These are phyloP conservation scores for Chiua virens DNA, from an alignment of 768 basidiomycete species.

Conservation along the genomic window DNA sequence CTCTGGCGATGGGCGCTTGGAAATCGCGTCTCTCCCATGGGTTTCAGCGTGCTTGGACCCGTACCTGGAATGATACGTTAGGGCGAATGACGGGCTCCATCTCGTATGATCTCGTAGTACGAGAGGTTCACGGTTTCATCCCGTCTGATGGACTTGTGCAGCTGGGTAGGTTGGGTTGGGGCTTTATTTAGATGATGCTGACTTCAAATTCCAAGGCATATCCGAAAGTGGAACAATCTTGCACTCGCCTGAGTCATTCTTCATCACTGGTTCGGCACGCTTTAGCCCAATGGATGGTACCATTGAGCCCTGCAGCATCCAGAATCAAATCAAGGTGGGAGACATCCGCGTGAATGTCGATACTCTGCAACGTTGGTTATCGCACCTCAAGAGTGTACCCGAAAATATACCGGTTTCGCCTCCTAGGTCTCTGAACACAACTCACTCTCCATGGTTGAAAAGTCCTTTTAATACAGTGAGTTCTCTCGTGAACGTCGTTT, in stretches of 20 bases:
- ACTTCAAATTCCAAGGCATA: constrained; percentile 10
- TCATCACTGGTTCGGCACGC: constrained; percentile 46
- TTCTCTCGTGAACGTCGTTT: background rate
- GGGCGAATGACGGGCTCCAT: constrained; percentile 61
- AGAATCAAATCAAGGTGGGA: constrained; percentile 44
- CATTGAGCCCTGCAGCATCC: constrained; percentile 54
- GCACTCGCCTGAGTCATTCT: constrained; percentile 44
- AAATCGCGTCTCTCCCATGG: constrained; percentile 59
- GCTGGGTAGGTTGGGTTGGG: constrained; percentile 28
- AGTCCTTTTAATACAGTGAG: constrained; percentile 27
- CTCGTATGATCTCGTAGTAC: constrained; percentile 49
- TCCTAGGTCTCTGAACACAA: constrained; percentile 1
- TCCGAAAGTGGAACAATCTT: constrained; percentile 40
- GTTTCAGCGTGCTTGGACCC: constrained; percentile 62
- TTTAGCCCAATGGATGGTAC: constrained; percentile 60
- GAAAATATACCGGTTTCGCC: constrained; percentile 1
- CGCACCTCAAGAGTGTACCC: constrained; percentile 7
- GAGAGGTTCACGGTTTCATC: constrained; percentile 45
- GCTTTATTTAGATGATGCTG: background rate
- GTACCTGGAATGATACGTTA: constrained; percentile 70
- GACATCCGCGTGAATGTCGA: constrained; percentile 50
- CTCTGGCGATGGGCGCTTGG: constrained; percentile 55
- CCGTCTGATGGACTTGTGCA: constrained; percentile 22
- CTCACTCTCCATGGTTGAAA: constrained; percentile 27
- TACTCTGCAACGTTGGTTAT: constrained; percentile 24